These are phyloP conservation scores for Omphalotus olearius DNA, from an alignment of 1,284 basidiomycete genomes.

Conservation along the genomic window DNA sequence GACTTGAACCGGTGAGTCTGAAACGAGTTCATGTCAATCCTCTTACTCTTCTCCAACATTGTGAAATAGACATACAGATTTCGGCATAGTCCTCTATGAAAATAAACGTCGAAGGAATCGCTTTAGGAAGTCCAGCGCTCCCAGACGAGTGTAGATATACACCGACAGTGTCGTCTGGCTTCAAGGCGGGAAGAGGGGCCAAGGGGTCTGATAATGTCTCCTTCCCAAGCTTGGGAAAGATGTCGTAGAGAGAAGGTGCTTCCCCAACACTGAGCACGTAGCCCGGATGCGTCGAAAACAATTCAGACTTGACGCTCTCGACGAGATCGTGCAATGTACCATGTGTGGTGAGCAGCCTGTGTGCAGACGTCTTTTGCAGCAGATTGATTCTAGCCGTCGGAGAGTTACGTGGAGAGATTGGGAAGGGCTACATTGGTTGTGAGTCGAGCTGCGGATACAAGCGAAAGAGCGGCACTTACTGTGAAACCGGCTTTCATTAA, in stretches of 20 bases:
- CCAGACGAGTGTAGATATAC: slow-evolving; percentile 25
- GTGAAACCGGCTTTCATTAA: slow-evolving; percentile 1
- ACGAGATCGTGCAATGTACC: slow-evolving; percentile 22
- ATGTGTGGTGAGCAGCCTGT: slow-evolving; percentile 28
- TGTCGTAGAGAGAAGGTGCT: slow-evolving; percentile 21
- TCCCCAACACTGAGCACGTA: slow-evolving; percentile 26
- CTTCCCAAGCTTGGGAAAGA: slow-evolving; percentile 27
- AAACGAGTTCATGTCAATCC: background rate
- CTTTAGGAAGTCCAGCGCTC: slow-evolving; percentile 27
- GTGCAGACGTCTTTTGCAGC: slow-evolving; percentile 18
- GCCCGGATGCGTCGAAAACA: slow-evolving; percentile 13
- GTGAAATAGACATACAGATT: slow-evolving; percentile 1
- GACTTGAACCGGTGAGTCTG: too few species aligned
- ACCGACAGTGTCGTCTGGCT: slow-evolving; percentile 9
- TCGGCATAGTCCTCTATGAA: background rate
- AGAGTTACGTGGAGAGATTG: slow-evolving; percentile 9
- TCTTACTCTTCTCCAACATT: background rate
- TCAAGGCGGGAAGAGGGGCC: slow-evolving; percentile 15
- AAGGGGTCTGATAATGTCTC: slow-evolving; percentile 20
- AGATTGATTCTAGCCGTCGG: slow-evolving; percentile 4
- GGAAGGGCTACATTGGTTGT: slow-evolving; percentile 2
- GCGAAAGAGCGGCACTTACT: background rate
- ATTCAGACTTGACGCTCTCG: slow-evolving; percentile 21
- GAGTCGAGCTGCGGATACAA: background rate
- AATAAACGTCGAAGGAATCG: slow-evolving; percentile 20